Evolutionary conservation across 257 asterid species (phyloP), one percentile per base, ranked within the genome.

Genomic region (Perilla frutescens): DNA sequence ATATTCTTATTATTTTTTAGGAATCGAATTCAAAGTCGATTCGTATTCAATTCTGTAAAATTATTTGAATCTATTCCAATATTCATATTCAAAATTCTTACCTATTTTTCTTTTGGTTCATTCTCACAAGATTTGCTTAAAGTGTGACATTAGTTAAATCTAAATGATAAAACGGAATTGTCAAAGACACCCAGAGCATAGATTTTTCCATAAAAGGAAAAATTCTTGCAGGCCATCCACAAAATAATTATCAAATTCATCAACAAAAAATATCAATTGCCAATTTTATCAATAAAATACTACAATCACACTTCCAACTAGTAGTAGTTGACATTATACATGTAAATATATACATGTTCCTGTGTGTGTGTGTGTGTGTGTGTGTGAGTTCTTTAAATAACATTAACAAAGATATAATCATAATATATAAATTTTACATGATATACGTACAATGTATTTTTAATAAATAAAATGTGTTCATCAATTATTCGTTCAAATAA

Each of bases 101-200:
- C 54, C 55, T 39, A 1, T 7, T 62, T 62, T 7, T 4, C 53
- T 14, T 29, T 15, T 62, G n/a, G 7, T 41, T 41, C 8, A 20
- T 20, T 44, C 8, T 20, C 6, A 47, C 39, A 20, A 41, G 10
- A 20, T 63, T 26, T 61, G 13, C 14, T 37, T 20, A 20, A 3
- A 64, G 20, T 64, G 37, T 41, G 53, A 62, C 14, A 20, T 62
- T n/a, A 37, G 5, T 41, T 8, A 62, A 62, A 40, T 62, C n/a
- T 15, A 8, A 41, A 62, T 62, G 2, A 3, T 40, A 40, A 62
- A 40, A 41, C 15, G 4, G 7, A 14, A 7, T 40, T 41, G 8
- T 41, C 37, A 36, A 13, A 40, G 14, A 62, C 36, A 41, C 4
- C 34, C 37, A 62, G 14, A 62, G 3, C 26, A 15, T 62, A 62